Percentiles rank a stretch among this genome's conserved stretches.
phyloP scores from a whole-genome alignment of 2,329 filamentous ascomycete species.

The Lachnellula subtilissima region DNA sequence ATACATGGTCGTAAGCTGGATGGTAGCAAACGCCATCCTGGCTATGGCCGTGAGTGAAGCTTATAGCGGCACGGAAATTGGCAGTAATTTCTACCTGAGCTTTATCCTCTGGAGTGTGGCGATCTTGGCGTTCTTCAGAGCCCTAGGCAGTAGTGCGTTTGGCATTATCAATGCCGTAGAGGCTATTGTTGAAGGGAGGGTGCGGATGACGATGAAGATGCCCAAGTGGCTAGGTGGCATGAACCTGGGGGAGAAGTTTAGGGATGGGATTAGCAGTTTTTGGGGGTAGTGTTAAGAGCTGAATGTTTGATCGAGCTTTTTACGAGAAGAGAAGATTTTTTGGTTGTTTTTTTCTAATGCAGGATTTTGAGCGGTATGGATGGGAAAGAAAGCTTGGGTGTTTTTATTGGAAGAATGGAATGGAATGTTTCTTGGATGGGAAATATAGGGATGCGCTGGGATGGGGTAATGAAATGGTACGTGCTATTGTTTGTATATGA shows the following conservation, averaged over 20 bases:
- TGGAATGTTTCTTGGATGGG: no score
- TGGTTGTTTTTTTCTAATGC: no score
- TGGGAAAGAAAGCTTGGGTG: no score
- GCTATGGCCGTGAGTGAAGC: conserved; percentile 90
- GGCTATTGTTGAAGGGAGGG: conserved; percentile 78
- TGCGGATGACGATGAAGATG: conserved; percentile 37
- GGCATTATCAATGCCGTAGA: conserved; percentile 80
- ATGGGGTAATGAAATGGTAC: no score
- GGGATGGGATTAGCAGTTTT: conserved; percentile 28
- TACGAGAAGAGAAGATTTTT: no score
- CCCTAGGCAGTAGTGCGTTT: conserved; percentile 75
- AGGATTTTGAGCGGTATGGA: no score
- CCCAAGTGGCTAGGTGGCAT: conserved; percentile 28
- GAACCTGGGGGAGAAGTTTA: conserved; percentile 23
- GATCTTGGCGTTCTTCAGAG: conserved; percentile 78
- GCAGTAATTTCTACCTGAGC: conserved; percentile 81
- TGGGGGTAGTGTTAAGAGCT: conserved; percentile 26
- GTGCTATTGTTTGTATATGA: no score
- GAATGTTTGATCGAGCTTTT: not conserved
- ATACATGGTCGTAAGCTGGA: conserved; percentile 96
- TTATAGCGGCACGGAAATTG: conserved; percentile 67
- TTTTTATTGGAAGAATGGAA: no score
- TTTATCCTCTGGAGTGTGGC: conserved; percentile 95
- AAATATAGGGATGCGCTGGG: no score
- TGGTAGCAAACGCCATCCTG: conserved; percentile 84